Percentiles rank a stretch among this genome's conserved stretches.
Conservation (phyloP, 495 filamentous ascomycete species). For the Jackrogersella minutella region DNA sequence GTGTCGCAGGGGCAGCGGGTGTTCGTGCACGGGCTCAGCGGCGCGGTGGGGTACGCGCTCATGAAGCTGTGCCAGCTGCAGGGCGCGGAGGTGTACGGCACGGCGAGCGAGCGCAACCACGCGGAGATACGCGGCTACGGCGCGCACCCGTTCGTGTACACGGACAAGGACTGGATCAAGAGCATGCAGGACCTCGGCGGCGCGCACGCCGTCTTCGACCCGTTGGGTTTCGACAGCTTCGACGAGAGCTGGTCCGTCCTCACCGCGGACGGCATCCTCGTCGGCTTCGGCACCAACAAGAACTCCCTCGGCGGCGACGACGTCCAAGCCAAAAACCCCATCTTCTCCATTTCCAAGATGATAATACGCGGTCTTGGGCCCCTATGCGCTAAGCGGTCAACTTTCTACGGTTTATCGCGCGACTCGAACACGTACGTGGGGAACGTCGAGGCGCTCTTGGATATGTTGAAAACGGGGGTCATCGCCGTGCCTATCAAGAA, state of each 20-base stretch:
- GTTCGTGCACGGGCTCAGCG: slow-evolving; percentile 56
- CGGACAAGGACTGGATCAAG: slow-evolving; percentile 53
- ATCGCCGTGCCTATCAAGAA: neutral
- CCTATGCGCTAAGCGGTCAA: neutral
- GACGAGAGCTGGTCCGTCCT: neutral
- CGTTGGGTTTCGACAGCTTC: slow-evolving; percentile 30
- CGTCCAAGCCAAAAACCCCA: no score
- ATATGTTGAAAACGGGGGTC: neutral
- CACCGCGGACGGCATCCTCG: neutral
- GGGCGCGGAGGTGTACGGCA: slow-evolving; percentile 55
- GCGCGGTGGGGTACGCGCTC: slow-evolving; percentile 51
- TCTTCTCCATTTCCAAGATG: neutral
- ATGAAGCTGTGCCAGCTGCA: slow-evolving; percentile 44
- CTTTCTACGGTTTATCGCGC: neutral
- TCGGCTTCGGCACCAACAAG: neutral
- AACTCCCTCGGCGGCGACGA: neutral
- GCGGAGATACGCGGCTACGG: slow-evolving; percentile 37
- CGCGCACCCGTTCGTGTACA: slow-evolving; percentile 50
- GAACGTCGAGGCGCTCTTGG: neutral
- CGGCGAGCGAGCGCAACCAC: slow-evolving; percentile 52
- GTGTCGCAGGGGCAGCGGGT: slow-evolving; percentile 49
- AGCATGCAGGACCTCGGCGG: slow-evolving; percentile 51
- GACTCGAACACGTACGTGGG: neutral
- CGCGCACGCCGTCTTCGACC: slow-evolving; percentile 52
- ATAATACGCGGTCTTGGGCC: neutral